Evolutionary conservation across 371 early-diverging fungal species (phyloP).

Genomic region (Mucor plumbeus): DNA sequence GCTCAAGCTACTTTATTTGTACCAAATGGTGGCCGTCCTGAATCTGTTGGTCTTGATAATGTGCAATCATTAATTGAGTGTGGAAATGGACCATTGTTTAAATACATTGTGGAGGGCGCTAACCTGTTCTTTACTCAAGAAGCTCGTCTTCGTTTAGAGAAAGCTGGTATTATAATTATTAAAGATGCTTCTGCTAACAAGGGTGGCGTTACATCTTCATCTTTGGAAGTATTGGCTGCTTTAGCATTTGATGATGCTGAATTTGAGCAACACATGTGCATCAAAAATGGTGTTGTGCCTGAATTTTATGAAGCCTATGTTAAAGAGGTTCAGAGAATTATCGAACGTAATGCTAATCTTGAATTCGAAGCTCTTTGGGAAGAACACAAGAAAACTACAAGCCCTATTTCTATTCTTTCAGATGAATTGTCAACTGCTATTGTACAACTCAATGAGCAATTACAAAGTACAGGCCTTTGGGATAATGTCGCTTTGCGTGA

Average conservation of each 20-base stretch:
- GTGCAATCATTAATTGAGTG: conserved; percentile 76
- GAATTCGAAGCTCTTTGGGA: conserved; percentile 97
- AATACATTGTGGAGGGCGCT: conserved; percentile 98
- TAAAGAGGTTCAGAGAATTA: conserved; percentile 87
- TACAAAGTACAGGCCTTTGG: conserved; percentile 93
- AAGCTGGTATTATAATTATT: conserved; percentile 92
- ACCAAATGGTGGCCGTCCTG: conserved; percentile 98
- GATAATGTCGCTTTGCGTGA: conserved; percentile 85
- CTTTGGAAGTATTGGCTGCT: conserved; percentile 95
- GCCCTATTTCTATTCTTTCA: conserved; percentile 85
- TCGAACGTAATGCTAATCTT: conserved; percentile 91
- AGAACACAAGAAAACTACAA: conserved; percentile 78
- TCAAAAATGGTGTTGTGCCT: conserved; percentile 74
- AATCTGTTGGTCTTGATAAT: conserved; percentile 94
- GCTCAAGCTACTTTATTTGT: conserved; percentile 93
- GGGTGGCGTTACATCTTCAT: conserved; percentile 98
- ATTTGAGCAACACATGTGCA: conserved; percentile 91
- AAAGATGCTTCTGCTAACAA: conserved; percentile 99
- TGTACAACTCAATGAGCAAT: conserved; percentile 90
- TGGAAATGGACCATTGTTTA: conserved; percentile 91
- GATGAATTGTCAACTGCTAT: conserved; percentile 94
- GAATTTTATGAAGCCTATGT: conserved; percentile 92
- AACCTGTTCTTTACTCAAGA: conserved; percentile 99
- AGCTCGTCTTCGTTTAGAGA: conserved; percentile 94
- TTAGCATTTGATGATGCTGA: conserved; percentile 92